Conservation (phyloP, 306 rosid genomes). For the Sesbania bispinosa region DNA sequence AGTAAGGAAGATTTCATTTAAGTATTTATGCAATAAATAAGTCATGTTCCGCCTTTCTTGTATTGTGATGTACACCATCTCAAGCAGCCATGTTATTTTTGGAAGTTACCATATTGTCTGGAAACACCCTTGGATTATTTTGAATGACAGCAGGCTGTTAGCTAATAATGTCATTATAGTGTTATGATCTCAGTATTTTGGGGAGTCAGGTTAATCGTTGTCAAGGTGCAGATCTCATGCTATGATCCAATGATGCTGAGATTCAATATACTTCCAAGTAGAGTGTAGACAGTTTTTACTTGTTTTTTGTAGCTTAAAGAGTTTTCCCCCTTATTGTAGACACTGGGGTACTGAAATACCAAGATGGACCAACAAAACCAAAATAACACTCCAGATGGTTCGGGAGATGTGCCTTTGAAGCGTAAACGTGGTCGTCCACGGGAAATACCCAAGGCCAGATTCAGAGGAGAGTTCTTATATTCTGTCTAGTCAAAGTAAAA, state of each 20-base stretch:
- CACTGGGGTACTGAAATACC: not conserved
- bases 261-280: constrained; percentile 4
- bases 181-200: not conserved
- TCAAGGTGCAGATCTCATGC: not conserved
- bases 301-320: not conserved
- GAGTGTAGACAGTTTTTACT: not conserved
- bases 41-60: not conserved
- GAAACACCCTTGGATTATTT: not conserved
- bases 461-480: constrained; percentile 37
- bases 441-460: constrained; percentile 69
- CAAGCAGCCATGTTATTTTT: not conserved
- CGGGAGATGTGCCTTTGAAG: constrained; percentile 66
- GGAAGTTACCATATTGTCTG: not conserved
- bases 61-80: constrained; percentile 4
- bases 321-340: constrained; percentile 25
- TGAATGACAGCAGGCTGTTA: not conserved
- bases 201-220: not conserved
- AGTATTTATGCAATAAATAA: not conserved
- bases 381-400: constrained; percentile 49
- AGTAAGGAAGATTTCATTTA: not conserved
- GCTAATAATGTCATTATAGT: not conserved
- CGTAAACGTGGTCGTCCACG: constrained; percentile 97
- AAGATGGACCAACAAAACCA: constrained; percentile 63
- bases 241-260: not conserved
- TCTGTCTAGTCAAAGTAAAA: constrained; percentile 33